A percentile compares a stretch with the other conserved stretches of the same genome.
Evolutionary conservation across 2,329 filamentous ascomycete genomes (phyloP).

Genomic region (Fusarium goolgardi): DNA sequence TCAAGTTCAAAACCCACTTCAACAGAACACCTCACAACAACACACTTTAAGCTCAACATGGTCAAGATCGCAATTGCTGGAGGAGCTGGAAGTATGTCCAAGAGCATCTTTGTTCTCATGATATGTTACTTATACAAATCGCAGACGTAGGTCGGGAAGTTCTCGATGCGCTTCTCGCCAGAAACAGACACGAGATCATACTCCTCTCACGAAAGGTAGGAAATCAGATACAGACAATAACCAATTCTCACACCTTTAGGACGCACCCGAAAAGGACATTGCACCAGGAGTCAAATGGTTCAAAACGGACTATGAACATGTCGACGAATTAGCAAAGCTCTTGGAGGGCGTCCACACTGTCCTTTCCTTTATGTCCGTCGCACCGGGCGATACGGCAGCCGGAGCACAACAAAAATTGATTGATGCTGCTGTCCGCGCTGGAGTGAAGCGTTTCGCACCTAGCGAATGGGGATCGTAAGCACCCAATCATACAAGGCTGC

Average conservation of each 20-base stretch:
- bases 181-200: conserved; percentile 63
- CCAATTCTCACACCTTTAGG: conserved; percentile 1
- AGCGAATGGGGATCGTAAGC: conserved; percentile 65
- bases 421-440: conserved; percentile 67
- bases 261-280: conserved; percentile 11
- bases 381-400: conserved; percentile 45
- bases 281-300: conserved; percentile 20
- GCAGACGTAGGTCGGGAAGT: conserved; percentile 65
- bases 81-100: conserved; percentile 37
- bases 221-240: rapidly evolving
- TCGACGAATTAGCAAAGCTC: conserved; percentile 49
- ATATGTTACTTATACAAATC: not conserved
- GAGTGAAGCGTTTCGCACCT: conserved; percentile 70
- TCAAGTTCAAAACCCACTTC: rapidly evolving
- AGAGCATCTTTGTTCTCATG: not conserved
- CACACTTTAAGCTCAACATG: conserved; percentile 11
- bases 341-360: conserved; percentile 64
- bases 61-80: conserved; percentile 44
- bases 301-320: conserved; percentile 51
- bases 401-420: conserved; percentile 57
- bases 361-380: conserved; percentile 61
- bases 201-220: conserved; percentile 61
- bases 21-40: not conserved
- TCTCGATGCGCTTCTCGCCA: conserved; percentile 61
- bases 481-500: rapidly evolving